Conservation (phyloP, 225 moss, liverwort and hornwort genomes). For the Pseudoscleropodium purum region DNA sequence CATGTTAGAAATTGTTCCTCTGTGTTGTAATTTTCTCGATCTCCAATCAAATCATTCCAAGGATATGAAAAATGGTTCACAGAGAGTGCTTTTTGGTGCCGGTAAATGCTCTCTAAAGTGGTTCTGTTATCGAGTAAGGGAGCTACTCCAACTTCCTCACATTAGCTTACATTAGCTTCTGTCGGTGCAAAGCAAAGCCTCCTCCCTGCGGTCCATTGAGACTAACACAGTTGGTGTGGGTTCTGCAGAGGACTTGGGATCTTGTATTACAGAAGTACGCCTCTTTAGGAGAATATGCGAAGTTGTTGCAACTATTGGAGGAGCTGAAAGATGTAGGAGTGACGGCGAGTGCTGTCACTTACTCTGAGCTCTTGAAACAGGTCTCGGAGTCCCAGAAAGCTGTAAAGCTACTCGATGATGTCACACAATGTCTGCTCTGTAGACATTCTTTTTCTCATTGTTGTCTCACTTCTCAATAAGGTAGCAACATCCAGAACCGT, state of each 20-base stretch:
- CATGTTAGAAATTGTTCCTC: no score
- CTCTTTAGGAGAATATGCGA: no score
- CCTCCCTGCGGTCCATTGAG: background rate
- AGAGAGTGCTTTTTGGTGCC: no score
- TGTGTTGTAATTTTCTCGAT: no score
- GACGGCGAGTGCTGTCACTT: slow-evolving; percentile 30
- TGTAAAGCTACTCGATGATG: slow-evolving; percentile 25
- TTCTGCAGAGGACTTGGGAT: slow-evolving; percentile 59
- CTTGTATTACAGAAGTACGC: slow-evolving; percentile 36
- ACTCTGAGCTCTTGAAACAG: slow-evolving; percentile 37
- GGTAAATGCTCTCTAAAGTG: background rate
- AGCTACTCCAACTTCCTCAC: background rate
- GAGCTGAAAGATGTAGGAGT: slow-evolving; percentile 39
- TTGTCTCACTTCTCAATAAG: background rate
- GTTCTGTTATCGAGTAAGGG: no score
- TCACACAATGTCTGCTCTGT: slow-evolving; percentile 18
- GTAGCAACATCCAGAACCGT: no score
- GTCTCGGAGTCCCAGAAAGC: slow-evolving; percentile 29
- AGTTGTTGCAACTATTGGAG: slow-evolving; percentile 52
- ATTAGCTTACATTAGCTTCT: background rate
- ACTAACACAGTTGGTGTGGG: background rate
- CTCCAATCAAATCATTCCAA: no score
- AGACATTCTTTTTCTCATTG: background rate
- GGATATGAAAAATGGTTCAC: no score
- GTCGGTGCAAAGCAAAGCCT: background rate